Conservation (phyloP, 208 protist genomes). For the Leishmania amazonensis region DNA sequence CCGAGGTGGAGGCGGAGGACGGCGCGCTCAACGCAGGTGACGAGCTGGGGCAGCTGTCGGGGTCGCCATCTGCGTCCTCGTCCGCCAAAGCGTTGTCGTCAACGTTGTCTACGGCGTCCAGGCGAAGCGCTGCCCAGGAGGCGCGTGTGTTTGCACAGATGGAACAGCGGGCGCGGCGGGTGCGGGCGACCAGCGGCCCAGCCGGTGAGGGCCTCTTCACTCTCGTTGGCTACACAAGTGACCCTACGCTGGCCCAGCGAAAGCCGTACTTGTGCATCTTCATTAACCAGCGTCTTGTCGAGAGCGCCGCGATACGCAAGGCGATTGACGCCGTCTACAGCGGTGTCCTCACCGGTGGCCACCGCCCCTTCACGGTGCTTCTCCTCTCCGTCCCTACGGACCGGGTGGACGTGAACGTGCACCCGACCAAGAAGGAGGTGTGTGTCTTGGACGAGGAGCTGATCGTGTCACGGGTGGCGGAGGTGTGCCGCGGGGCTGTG, state of each 20-base stretch:
- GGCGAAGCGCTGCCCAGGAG: slow-evolving; percentile 1
- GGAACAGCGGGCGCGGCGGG: slow-evolving; percentile 20
- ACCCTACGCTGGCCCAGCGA: slow-evolving; percentile 61
- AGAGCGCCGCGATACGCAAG: slow-evolving; percentile 78
- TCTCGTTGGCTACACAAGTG: slow-evolving; percentile 81
- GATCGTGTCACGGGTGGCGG: slow-evolving; percentile 57
- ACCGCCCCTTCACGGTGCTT: slow-evolving; percentile 95
- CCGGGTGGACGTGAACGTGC: slow-evolving; percentile 98
- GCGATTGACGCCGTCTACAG: slow-evolving; percentile 92
- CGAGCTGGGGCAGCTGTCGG: neutral
- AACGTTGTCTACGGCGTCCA: neutral
- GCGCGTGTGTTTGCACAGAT: slow-evolving; percentile 30
- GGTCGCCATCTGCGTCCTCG: neutral
- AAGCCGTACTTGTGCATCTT: slow-evolving; percentile 80
- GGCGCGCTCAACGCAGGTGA: neutral
- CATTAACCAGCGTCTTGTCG: slow-evolving; percentile 88
- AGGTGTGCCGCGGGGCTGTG: slow-evolving; percentile 59
- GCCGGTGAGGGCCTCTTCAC: slow-evolving; percentile 59
- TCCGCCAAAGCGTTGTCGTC: neutral
- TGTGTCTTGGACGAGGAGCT: slow-evolving; percentile 83
- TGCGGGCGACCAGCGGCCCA: slow-evolving; percentile 31
- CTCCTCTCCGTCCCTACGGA: slow-evolving; percentile 89
- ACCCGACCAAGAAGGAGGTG: slow-evolving; percentile 98
- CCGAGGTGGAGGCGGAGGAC: neutral
- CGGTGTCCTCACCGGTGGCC: slow-evolving; percentile 83